Evolutionary conservation across 2,329 filamentous ascomycete species (phyloP).

Genomic region (Trichoderma sp.): DNA sequence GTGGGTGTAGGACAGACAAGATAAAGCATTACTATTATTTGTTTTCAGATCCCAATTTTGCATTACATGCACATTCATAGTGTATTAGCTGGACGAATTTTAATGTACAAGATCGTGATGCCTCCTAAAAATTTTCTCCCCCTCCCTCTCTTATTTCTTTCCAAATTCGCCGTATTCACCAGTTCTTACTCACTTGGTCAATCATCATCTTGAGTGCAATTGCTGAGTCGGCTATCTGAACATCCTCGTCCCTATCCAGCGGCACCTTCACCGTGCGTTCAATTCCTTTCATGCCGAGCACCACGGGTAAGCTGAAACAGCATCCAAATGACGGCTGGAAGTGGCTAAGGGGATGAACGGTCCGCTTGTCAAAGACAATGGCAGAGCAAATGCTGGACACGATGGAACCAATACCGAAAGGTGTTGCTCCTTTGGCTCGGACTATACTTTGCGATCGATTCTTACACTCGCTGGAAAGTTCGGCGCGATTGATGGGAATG

Average conservation of each 20-base stretch:
- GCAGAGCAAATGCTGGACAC: slow-evolving; percentile 48
- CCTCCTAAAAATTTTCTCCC: background rate
- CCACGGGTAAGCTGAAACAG: slow-evolving; percentile 48
- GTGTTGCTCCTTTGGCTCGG: slow-evolving; percentile 47
- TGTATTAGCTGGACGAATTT: background rate
- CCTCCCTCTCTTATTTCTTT: background rate
- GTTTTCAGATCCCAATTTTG: background rate
- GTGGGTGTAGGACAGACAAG: background rate
- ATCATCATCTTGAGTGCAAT: background rate
- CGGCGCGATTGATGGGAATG: slow-evolving; percentile 27
- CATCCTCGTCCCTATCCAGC: background rate
- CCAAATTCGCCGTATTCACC: background rate
- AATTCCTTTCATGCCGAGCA: slow-evolving; percentile 44
- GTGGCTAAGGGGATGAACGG: slow-evolving; percentile 48
- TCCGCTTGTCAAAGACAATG: slow-evolving; percentile 46
- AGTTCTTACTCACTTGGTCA: background rate
- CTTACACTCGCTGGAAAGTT: slow-evolving; percentile 44
- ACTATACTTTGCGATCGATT: slow-evolving; percentile 40
- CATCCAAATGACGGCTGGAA: slow-evolving; percentile 46
- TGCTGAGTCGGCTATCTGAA: background rate
- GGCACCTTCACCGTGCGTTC: background rate
- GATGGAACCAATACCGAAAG: slow-evolving; percentile 49
- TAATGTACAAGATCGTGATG: background rate
- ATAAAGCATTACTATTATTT: background rate
- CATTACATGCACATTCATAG: background rate